Conservation (phyloP, 2,329 filamentous ascomycete species). For the Cladosporium sp. region DNA sequence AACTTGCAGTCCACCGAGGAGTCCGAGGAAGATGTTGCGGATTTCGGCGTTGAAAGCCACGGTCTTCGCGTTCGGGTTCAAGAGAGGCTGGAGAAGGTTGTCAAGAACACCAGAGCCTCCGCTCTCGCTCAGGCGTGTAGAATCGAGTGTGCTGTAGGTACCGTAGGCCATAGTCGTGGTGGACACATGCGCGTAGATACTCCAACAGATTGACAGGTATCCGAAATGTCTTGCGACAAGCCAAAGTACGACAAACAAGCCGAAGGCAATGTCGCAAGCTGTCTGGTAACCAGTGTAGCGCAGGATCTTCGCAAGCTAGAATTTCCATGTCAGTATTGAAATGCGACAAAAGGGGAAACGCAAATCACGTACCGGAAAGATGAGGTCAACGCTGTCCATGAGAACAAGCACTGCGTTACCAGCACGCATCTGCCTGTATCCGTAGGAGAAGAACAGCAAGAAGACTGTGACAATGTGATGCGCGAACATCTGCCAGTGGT, state of each 20-base stretch:
- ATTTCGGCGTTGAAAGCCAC: constrained; percentile 77
- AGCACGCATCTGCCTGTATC: constrained; percentile 80
- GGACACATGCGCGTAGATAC: constrained; percentile 66
- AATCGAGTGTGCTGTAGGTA: constrained; percentile 62
- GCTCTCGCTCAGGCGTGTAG: constrained; percentile 50
- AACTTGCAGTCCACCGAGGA: constrained; percentile 72
- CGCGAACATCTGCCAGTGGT: constrained; percentile 92
- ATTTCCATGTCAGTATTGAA: not conserved
- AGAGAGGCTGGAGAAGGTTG: constrained; percentile 72
- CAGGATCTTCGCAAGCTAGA: constrained; percentile 69
- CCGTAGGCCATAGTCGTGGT: constrained; percentile 56
- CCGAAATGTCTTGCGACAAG: constrained; percentile 75
- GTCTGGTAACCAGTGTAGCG: constrained; percentile 79
- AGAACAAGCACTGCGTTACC: constrained; percentile 84
- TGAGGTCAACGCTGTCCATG: constrained; percentile 90
- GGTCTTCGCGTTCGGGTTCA: constrained; percentile 59
- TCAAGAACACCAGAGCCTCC: constrained; percentile 41
- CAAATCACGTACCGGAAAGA: constrained; percentile 78
- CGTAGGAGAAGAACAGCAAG: constrained; percentile 77
- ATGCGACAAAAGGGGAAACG: constrained; percentile 10
- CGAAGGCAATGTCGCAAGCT: constrained; percentile 79
- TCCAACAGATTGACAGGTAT: constrained; percentile 78
- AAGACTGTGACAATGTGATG: constrained; percentile 88
- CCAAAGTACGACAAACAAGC: constrained; percentile 82
- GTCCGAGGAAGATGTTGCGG: constrained; percentile 70